Percentiles rank a stretch among this genome's conserved stretches.
Evolutionary conservation across 371 early-diverging fungal species (phyloP).

Genomic region (Mucor plumbeus): DNA sequence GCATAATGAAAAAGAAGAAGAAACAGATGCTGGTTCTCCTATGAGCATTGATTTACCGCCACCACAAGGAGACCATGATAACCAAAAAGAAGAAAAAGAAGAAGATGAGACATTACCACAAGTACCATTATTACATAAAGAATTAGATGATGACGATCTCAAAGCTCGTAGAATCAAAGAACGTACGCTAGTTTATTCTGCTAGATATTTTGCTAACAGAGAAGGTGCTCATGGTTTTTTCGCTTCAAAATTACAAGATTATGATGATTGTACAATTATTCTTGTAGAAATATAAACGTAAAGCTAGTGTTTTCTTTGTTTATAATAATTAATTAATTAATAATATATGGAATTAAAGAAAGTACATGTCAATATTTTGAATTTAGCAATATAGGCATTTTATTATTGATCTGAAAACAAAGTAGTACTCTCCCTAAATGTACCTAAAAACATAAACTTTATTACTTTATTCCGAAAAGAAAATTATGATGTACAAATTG

Average conservation of each 20-base stretch:
- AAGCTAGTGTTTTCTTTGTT: neutral
- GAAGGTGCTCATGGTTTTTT: conserved; percentile 56
- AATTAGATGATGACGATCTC: conserved; percentile 38
- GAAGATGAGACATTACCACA: conserved; percentile 21
- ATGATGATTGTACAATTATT: conserved; percentile 60
- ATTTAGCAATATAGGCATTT: no score
- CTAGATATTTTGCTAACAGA: conserved; percentile 54
- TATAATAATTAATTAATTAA: neutral
- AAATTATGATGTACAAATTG: no score
- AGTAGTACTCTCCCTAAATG: no score
- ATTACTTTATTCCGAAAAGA: no score
- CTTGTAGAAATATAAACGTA: conserved; percentile 48
- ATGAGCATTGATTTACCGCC: neutral
- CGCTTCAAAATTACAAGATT: conserved; percentile 56
- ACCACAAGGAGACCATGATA: neutral
- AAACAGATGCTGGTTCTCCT: neutral
- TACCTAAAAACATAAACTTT: no score
- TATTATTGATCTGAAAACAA: no score
- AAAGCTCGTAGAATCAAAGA: conserved; percentile 43
- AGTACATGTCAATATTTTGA: neutral
- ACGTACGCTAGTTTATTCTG: conserved; percentile 45
- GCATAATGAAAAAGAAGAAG: neutral
- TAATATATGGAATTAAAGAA: neutral
- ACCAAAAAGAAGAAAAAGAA: conserved; percentile 3
- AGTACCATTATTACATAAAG: conserved; percentile 39